Conservation (phyloP, 768 basidiomycete genomes). For the Tubosaeta brunneosetosa region DNA sequence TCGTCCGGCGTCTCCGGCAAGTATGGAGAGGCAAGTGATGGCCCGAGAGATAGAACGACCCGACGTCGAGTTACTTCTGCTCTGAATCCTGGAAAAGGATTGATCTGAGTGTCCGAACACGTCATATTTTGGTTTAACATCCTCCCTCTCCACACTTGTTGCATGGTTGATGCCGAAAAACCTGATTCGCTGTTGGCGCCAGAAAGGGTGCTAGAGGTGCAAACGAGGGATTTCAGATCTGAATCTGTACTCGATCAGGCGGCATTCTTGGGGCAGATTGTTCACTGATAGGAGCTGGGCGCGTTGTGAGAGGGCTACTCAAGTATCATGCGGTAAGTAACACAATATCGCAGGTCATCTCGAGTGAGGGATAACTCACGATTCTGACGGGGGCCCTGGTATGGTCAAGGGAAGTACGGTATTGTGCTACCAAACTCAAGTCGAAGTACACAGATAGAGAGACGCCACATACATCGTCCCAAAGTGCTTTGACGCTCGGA, state of each 20-base stretch:
- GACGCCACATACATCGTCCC: constrained; percentile 32
- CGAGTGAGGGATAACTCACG: constrained; percentile 8
- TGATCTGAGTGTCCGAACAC: not conserved
- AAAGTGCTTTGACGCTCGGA: constrained; percentile 32
- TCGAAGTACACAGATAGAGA: not conserved
- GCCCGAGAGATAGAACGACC: constrained; percentile 11
- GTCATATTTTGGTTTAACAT: constrained; percentile 20
- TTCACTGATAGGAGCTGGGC: constrained; percentile 1
- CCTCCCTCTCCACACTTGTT: constrained; percentile 14
- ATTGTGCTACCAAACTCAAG: constrained; percentile 12
- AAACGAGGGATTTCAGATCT: constrained; percentile 3
- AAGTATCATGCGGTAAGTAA: not conserved
- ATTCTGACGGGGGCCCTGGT: constrained; percentile 6
- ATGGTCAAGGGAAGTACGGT: constrained; percentile 15
- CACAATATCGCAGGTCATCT: not conserved
- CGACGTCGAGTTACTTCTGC: constrained; percentile 5
- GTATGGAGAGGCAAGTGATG: constrained; percentile 48
- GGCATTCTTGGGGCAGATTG: constrained; percentile 4
- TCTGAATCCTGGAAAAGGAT: not conserved
- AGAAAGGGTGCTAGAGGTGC: constrained; percentile 13
- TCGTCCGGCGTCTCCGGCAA: constrained; percentile 42
- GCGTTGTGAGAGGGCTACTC: constrained; percentile 4
- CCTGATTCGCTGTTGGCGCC: constrained; percentile 5
- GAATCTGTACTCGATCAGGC: not conserved
- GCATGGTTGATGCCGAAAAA: constrained; percentile 2